Evolutionary conservation across 768 basidiomycete species (phyloP).

Genomic region (Suillus hirtellus): DNA sequence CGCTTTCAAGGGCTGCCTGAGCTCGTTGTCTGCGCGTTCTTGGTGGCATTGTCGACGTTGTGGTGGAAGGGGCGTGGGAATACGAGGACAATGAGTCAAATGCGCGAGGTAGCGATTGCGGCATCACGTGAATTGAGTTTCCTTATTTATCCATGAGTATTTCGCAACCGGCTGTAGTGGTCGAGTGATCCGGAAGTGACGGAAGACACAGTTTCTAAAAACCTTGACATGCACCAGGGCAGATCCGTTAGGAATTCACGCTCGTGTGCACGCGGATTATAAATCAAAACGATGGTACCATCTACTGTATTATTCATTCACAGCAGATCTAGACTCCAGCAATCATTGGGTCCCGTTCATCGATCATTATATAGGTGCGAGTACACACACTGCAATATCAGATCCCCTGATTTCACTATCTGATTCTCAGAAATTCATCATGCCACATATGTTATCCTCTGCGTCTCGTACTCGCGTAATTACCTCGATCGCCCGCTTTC

Average conservation of each 20-base stretch:
- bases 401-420: neutral
- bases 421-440: neutral
- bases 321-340: neutral
- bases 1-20: conserved; percentile 22
- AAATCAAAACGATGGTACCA: conserved; percentile 6
- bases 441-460: neutral
- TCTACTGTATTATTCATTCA: neutral
- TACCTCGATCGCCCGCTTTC: neutral
- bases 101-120: neutral
- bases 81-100: neutral
- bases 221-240: conserved; percentile 5
- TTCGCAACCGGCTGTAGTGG: neutral
- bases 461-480: neutral
- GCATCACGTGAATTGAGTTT: conserved; percentile 6
- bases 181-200: conserved; percentile 6
- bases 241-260: conserved; percentile 6
- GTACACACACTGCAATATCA: neutral
- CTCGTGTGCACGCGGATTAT: conserved; percentile 5
- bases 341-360: neutral
- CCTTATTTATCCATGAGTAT: conserved; percentile 1
- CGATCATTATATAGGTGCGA: neutral
- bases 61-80: conserved; percentile 24
- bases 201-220: neutral
- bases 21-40: conserved; percentile 21
- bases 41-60: conserved; percentile 11